Evolutionary conservation across 257 asterid species (phyloP), one percentile per base, ranked within the genome.

Genomic region (Scutellaria barbata): DNA sequence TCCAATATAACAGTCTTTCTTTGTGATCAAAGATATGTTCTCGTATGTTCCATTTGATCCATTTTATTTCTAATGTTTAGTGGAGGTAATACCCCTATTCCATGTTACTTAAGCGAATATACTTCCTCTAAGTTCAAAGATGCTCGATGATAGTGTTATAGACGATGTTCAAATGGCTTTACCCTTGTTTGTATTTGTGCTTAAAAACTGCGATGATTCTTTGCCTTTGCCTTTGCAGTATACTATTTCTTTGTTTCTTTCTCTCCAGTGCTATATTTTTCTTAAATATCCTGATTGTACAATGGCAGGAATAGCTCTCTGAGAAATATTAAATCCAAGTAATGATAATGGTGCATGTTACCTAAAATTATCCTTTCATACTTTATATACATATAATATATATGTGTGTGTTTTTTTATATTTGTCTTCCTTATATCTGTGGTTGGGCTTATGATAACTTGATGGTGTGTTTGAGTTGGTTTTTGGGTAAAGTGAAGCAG

Each of bases 381-480:
- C 18, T 18, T 30, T 22, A 69, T 11, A 16, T 8, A 45, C 25
- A 22, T 22, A 22, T 22, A 22, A 22, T 22, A 22, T 22, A 22
- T 22, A 22, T 55, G 18, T 25, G 41, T 25, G 63, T 5, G 42
- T 12, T 10, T 58, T 52, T 10, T 10, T 22, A 4, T 51, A n/a
- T 69, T 5, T 33, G 22, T 8, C 7, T 12, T 20, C 7, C 25
- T 16, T 1, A 10, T 50, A 3, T 54, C 14, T 43, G 42, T 41
- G 13, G 40, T 72, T 40, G 70, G 10, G 47, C 57, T 52, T 63
- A 62, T 72, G 58, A 56, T 69, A 57, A 25, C 66, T 57, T 41
- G 17, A 18, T 12, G 16, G 30, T 69, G 18, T 42, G 62, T 66
- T 45, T 58, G 59, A 61, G 69, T 62, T 72, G 76, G 56, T 22